Conservation (phyloP, 768 basidiomycete genomes). For the Gautieria morchelliformis region DNA sequence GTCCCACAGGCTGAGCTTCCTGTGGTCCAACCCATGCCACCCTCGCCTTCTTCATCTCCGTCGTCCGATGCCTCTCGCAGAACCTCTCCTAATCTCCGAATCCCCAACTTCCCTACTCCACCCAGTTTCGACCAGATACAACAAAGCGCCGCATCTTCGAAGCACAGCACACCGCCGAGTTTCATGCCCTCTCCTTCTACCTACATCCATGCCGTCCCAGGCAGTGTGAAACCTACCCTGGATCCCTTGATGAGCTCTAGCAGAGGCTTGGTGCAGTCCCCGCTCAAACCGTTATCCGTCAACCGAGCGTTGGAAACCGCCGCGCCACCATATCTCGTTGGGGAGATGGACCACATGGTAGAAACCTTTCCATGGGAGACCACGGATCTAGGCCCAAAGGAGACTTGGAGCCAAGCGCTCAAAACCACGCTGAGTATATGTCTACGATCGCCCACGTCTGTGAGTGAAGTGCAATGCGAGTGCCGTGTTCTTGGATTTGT, state of each 20-base stretch:
- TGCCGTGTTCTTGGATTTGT: neutral
- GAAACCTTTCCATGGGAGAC: constrained; percentile 13
- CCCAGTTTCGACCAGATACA: neutral
- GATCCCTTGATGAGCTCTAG: neutral
- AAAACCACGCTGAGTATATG: constrained; percentile 10
- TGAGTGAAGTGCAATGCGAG: neutral
- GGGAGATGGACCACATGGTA: constrained; percentile 11
- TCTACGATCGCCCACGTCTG: constrained; percentile 10
- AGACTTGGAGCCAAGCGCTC: constrained; percentile 10
- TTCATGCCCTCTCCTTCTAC: neutral
- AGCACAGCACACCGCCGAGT: neutral
- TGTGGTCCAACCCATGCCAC: neutral
- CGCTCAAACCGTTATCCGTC: too few species aligned
- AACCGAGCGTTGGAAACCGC: neutral
- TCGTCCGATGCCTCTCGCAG: neutral
- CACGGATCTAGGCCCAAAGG: constrained; percentile 10
- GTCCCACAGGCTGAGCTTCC: constrained; percentile 11
- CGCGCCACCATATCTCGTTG: neutral
- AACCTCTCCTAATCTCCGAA: neutral
- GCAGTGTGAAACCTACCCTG: neutral
- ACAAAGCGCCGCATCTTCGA: neutral
- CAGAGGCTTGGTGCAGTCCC: too few species aligned
- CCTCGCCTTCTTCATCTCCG: neutral
- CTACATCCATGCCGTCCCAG: neutral
- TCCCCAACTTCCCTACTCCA: constrained; percentile 10